Base-by-base conservation (phyloP, 2,329 filamentous ascomycete genomes). In the Apiospora arundinis region DNA sequence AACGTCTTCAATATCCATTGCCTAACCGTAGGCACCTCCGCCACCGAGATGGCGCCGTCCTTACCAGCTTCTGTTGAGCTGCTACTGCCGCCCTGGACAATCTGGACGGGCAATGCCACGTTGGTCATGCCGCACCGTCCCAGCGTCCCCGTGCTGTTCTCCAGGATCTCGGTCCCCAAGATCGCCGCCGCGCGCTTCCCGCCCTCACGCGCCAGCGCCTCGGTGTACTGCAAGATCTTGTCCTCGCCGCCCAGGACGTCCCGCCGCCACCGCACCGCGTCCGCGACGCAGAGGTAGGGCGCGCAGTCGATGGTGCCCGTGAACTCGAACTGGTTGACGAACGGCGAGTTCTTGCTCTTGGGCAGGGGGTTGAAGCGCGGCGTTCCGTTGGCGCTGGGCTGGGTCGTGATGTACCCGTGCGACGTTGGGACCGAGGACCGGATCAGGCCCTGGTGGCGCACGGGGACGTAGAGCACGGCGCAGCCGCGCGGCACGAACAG, bases 401-500 rank as follows among this genome's bases (percentile, higher is more conserved):
- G 18, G 37, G 76, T 78, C 0, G 93, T 86, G 0, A 88, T 78
- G 80, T 93, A 97, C 0, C 94, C 93, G 80, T 95, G 93, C 49
- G 92, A 94, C 0, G 94, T 97, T 0, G 94, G 93, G 42, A 97
- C 80, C 0, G 93, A 92, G 2, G 91, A 91, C 18, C 90, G 88
- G 56, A 98, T 90, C 60, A 97, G 81, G 67, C 85, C 83, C 80
- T 98, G 95, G 80, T 97, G 95, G 28, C 92, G 87, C 23, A 85
- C 72, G 0, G 95, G 93, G 0, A 96, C 93, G 81, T 97, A 92
- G 74, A 98, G 89, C 4, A 96, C 84, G 2, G 94, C 94, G 78
- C 92, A 95, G 21, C 92, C 92, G 44, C 95, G 90, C 0, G 95
- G 95, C 0, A 90, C 89, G 77, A 90, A 91, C 9, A 98, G 89